A percentile compares a stretch with the other conserved stretches of the same genome.
phyloP scores from a whole-genome alignment of 192 early-diverging fungal species.

The Rhizophagus prolifer region DNA sequence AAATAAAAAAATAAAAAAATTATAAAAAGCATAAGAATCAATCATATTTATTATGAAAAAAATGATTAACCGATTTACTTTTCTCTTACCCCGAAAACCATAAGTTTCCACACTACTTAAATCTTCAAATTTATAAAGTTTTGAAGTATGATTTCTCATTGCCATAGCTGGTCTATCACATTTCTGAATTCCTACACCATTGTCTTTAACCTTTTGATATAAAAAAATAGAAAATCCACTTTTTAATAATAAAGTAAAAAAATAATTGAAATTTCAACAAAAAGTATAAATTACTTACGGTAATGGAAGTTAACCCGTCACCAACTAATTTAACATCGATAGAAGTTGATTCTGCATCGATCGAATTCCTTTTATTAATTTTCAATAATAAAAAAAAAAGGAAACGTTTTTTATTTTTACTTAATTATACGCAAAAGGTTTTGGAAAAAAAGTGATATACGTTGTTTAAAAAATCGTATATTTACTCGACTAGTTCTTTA shows the following conservation, averaged over 20 bases:
- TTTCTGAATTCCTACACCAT: constrained; percentile 40
- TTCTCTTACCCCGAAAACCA: constrained; percentile 40
- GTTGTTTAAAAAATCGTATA: background rate
- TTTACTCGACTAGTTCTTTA: constrained; percentile 45
- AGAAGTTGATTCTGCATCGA: constrained; percentile 40
- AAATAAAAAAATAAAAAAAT: background rate
- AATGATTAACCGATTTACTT: background rate
- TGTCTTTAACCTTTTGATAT: constrained; percentile 35
- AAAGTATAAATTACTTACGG: no score
- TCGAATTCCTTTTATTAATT: constrained; percentile 35
- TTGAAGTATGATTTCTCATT: constrained; percentile 40
- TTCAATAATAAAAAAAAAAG: background rate
- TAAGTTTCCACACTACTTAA: constrained; percentile 32
- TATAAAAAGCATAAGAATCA: background rate
- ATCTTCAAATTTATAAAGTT: constrained; percentile 37
- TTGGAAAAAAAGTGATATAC: background rate
- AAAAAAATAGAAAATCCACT: no score
- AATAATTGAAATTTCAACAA: no score
- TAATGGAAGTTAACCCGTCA: constrained; percentile 37
- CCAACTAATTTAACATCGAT: constrained; percentile 40
- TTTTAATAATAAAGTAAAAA: no score
- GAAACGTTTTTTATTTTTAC: no score
- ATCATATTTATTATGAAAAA: no score
- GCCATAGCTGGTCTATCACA: constrained; percentile 39
- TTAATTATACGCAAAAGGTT: no score